Base-by-base conservation (phyloP, 2,329 filamentous ascomycete genomes). In the Colletotrichum ledebouriae region DNA sequence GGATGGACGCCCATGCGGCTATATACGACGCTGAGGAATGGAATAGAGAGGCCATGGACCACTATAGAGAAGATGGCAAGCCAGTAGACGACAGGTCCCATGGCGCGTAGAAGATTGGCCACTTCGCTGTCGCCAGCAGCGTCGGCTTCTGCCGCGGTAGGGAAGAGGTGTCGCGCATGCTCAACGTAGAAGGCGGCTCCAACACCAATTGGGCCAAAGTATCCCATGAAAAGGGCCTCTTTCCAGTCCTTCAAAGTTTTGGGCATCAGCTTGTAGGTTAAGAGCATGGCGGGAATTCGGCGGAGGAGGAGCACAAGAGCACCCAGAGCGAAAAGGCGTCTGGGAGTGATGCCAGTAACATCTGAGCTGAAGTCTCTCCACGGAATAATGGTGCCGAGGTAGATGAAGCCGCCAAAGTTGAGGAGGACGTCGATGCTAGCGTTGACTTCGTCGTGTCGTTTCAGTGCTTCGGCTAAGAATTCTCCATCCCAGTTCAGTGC, bases 151-250 rank as follows among this genome's bases (percentile, higher is more conserved):
- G 74, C 76, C 0, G 75, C 65, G 5, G 77, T 65, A 0, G 81
- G 81, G 64, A 84, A 82, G 4, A 85, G 72, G 11, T 83, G 76
- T 7, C 77, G 76, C 2, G 80, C 79, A 65, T 84, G 82, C 71
- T 84, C 80, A 13, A 94, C 84, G 76, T 94, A 94, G 76, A 94
- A 94, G 25, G 93, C 85, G 0, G 92, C 92, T 20, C 89, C 90
- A 9, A 93, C 91, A 2, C 92, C 92, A 53, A 94, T 94, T 0
- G 92, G 92, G 0, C 92, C 92, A 72, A 94, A 94, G 67, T 89
- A 88, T 0, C 87, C 87, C 85, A 89, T 86, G 66, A 89, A 89
- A 0, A 89, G 72, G 0, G 86, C 87, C 67, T 89, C 87, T 71
- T 84, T 86, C 80, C 83, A 88, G 72, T 82, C 77, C n/a, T 81